phyloP scores from a whole-genome alignment of 1,139 yeast species.

The Ogataea hybrid region DNA sequence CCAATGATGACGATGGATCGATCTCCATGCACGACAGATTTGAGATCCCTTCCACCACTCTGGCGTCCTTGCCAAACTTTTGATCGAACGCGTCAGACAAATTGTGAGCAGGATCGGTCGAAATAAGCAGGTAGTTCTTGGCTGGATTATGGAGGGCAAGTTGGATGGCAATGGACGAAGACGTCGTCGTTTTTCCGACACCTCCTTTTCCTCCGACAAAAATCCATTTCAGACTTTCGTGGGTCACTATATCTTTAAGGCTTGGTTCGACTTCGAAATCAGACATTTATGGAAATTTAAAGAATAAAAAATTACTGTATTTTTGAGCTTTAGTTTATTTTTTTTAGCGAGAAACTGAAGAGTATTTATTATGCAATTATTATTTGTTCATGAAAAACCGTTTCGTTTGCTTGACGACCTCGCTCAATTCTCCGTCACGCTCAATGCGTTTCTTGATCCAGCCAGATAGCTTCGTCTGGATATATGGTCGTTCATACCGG shows the following conservation, averaged over 20 bases:
- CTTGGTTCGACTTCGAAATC: conserved; percentile 60
- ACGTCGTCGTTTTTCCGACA: conserved; percentile 97
- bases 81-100: conserved; percentile 97
- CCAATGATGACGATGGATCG: conserved; percentile 92
- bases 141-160: conserved; percentile 76
- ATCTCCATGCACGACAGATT: conserved; percentile 97
- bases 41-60: conserved; percentile 82
- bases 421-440: background rate
- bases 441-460: conserved; percentile 64
- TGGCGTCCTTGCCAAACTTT: conserved; percentile 94
- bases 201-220: conserved; percentile 99
- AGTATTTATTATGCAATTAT: conserved; percentile 1
- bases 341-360: background rate
- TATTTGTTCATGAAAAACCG: conserved; percentile 10
- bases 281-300: conserved; percentile 27
- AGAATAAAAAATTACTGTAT: conserved; percentile 4
- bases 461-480: conserved; percentile 63
- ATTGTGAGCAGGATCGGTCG: conserved; percentile 98
- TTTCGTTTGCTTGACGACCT: conserved; percentile 4
- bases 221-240: conserved; percentile 85
- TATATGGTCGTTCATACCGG: conserved; percentile 47
- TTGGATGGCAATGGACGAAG: conserved; percentile 93
- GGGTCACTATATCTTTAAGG: conserved; percentile 59
- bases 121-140: conserved; percentile 81
- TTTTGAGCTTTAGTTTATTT: background rate